These are phyloP conservation scores for Monosporascus sp. DNA, from an alignment of 2,329 filamentous ascomycete genomes.

Conservation along the genomic window DNA sequence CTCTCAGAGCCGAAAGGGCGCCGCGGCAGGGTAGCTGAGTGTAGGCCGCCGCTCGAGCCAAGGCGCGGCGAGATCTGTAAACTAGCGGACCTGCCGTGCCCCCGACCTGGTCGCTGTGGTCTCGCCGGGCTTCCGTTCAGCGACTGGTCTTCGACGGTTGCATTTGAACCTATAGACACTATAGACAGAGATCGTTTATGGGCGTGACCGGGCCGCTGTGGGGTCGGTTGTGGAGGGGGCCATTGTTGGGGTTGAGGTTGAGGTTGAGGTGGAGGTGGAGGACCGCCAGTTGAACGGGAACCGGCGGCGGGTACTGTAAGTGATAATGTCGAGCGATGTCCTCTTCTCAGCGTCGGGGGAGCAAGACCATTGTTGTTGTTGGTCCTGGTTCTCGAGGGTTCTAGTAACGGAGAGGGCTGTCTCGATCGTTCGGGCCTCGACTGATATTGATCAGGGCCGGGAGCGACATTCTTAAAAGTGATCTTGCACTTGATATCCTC, in stretches of 20 bases:
- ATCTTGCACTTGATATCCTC: slow-evolving; percentile 95
- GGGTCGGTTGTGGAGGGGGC: slow-evolving; percentile 24
- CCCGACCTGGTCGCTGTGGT: slow-evolving; percentile 49
- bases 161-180: slow-evolving; percentile 64
- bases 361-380: slow-evolving; percentile 36
- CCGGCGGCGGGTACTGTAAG: slow-evolving; percentile 47
- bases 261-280: slow-evolving; percentile 20
- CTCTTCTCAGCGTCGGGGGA: slow-evolving; percentile 41
- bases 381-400: slow-evolving; percentile 32
- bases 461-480: slow-evolving; percentile 83
- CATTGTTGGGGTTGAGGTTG: slow-evolving; percentile 32
- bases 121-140: slow-evolving; percentile 36
- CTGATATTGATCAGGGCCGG: slow-evolving; percentile 33
- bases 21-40: slow-evolving; percentile 35
- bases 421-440: slow-evolving; percentile 26
- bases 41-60: slow-evolving; percentile 38
- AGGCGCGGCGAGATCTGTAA: slow-evolving; percentile 63
- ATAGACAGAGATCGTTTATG: slow-evolving; percentile 79
- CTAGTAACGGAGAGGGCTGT: slow-evolving; percentile 39
- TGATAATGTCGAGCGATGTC: slow-evolving; percentile 65
- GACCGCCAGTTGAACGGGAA: slow-evolving; percentile 40
- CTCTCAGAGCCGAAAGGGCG: slow-evolving; percentile 39
- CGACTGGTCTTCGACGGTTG: slow-evolving; percentile 39
- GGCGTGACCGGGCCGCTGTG: slow-evolving; percentile 41
- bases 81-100: slow-evolving; percentile 75